phyloP scores from a whole-genome alignment of 2,329 filamentous ascomycete species.

The Dactylonectria estremocensis region DNA sequence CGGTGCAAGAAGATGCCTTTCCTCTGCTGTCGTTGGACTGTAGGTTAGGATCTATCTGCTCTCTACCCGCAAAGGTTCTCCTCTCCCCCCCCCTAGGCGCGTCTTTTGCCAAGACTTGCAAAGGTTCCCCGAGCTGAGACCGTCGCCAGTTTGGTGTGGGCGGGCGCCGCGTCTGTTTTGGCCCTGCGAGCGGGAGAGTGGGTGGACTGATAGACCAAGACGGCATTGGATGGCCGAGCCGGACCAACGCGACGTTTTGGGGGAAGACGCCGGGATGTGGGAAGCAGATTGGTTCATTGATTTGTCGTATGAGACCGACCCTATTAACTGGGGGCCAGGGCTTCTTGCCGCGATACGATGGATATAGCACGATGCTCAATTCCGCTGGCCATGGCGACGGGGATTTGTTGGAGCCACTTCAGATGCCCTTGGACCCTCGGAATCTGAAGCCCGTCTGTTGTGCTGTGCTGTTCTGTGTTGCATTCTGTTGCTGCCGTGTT shows the following conservation, averaged over 20 bases:
- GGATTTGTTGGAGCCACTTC: too few species aligned
- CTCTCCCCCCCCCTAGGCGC: neutral
- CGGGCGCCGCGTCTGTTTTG: too few species aligned
- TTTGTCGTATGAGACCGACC: neutral
- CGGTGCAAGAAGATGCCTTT: neutral
- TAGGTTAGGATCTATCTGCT: neutral
- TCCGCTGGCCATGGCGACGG: too few species aligned
- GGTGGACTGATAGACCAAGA: slow-evolving; percentile 31
- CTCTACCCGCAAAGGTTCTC: slow-evolving; percentile 3
- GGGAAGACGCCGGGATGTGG: neutral
- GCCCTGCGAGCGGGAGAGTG: neutral
- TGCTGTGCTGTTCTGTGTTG: too few species aligned
- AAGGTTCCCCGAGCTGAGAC: slow-evolving; percentile 29
- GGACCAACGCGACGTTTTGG: slow-evolving; percentile 10
- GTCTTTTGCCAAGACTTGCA: slow-evolving; percentile 26
- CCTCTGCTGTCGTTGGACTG: neutral
- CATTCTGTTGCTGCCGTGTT: too few species aligned
- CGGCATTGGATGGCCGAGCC: slow-evolving; percentile 19
- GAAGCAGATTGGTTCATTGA: neutral
- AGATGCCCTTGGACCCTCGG: too few species aligned
- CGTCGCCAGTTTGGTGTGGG: neutral
- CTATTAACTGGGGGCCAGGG: too few species aligned
- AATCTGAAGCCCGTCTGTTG: too few species aligned
- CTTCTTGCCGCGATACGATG: too few species aligned
- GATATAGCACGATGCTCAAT: too few species aligned